Evolutionary conservation across 345 rosid species (phyloP).

Genomic region (Salix arbutifolia): DNA sequence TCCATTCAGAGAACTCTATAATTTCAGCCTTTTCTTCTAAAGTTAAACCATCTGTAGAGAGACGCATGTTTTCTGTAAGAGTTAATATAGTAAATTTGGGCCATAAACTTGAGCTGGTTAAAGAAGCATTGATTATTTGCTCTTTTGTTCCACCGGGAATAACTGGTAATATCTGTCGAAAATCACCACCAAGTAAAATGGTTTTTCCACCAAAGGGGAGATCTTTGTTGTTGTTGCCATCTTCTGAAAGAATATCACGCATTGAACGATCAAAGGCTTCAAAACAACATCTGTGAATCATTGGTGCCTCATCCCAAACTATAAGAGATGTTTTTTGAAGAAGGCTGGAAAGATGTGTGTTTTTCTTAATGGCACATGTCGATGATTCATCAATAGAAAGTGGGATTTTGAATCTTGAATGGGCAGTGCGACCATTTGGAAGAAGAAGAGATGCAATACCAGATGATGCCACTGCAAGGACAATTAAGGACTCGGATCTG

Average conservation of each 20-base stretch:
- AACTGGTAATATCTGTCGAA: too few species aligned
- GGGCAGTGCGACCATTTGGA: not conserved
- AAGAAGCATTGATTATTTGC: not conserved
- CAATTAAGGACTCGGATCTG: not conserved
- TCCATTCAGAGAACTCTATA: not conserved
- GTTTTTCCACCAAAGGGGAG: too few species aligned
- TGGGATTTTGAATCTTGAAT: conserved; percentile 1
- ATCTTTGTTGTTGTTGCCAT: too few species aligned
- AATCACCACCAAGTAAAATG: too few species aligned
- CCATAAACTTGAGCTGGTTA: not conserved
- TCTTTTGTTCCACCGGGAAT: not conserved
- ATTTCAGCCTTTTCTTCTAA: too few species aligned
- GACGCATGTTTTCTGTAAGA: not conserved
- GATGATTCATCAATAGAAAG: not conserved
- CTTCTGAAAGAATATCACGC: too few species aligned
- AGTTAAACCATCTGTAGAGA: not conserved
- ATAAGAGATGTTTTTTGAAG: too few species aligned
- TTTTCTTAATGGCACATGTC: not conserved
- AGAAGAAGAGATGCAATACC: not conserved
- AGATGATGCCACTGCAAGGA: not conserved
- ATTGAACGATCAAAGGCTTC: too few species aligned
- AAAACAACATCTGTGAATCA: too few species aligned
- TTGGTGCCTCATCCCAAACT: too few species aligned
- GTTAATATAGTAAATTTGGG: not conserved
- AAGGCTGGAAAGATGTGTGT: too few species aligned